phyloP scores from a whole-genome alignment of 2,329 filamentous ascomycete species.

The Elsinoe fawcettii region DNA sequence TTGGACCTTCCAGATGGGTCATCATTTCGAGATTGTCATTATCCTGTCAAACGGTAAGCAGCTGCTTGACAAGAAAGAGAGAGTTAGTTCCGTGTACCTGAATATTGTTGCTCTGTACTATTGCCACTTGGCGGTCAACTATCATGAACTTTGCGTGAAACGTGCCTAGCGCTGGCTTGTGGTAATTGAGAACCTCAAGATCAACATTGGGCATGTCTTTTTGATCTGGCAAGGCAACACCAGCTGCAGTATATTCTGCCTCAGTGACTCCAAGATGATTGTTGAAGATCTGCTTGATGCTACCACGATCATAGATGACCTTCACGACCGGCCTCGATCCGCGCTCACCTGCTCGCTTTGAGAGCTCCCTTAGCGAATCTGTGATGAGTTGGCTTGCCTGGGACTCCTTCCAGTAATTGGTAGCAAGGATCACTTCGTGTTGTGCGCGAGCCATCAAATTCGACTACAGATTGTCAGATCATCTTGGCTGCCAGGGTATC shows the following conservation, averaged over 20 bases:
- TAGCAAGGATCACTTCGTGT: conserved; percentile 64
- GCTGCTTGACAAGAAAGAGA: conserved; percentile 17
- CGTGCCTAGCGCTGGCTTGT: conserved; percentile 62
- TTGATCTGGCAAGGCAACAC: conserved; percentile 52
- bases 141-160: conserved; percentile 74
- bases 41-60: conserved; percentile 18
- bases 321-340: conserved; percentile 58
- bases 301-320: conserved; percentile 67
- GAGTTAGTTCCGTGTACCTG: conserved; percentile 28
- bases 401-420: conserved; percentile 68
- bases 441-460: conserved; percentile 68
- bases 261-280: conserved; percentile 55
- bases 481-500: background rate
- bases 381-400: conserved; percentile 60
- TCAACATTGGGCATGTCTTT: conserved; percentile 65
- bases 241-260: conserved; percentile 48
- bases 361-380: conserved; percentile 61
- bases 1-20: conserved; percentile 64
- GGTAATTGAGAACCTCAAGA: conserved; percentile 65
- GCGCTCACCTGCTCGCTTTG: conserved; percentile 52
- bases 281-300: conserved; percentile 55
- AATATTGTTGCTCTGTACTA: conserved; percentile 73
- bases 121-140: conserved; percentile 61
- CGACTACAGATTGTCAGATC: conserved; percentile 33
- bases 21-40: conserved; percentile 81